Evolutionary conservation across 495 filamentous ascomycete genomes (phyloP).

Genomic region (Aspergillus heteromorphus): DNA sequence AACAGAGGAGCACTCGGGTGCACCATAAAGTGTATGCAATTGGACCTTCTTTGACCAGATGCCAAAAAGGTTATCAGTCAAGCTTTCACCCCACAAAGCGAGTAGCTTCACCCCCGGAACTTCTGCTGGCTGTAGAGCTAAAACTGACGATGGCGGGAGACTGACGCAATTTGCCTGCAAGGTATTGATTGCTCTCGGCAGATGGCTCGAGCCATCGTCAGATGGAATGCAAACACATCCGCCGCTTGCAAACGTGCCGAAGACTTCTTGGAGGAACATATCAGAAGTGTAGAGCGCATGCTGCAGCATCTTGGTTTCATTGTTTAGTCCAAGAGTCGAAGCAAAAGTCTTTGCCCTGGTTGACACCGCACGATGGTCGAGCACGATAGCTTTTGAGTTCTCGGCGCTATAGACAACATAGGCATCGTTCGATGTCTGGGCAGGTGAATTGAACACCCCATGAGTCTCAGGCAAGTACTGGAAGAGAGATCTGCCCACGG

Average conservation of each 20-base stretch:
- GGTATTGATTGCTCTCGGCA: slow-evolving; percentile 31
- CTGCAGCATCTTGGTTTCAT: slow-evolving; percentile 53
- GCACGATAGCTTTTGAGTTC: slow-evolving; percentile 29
- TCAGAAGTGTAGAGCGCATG: slow-evolving; percentile 46
- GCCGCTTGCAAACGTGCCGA: slow-evolving; percentile 35
- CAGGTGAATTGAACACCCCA: slow-evolving; percentile 1
- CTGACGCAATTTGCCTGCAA: slow-evolving; percentile 28
- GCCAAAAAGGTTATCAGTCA: slow-evolving; percentile 7
- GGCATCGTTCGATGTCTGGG: slow-evolving; percentile 23
- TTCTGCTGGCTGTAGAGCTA: slow-evolving; percentile 11
- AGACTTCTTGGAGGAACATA: slow-evolving; percentile 34
- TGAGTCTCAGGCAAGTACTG: slow-evolving; percentile 26
- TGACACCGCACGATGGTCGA: slow-evolving; percentile 38
- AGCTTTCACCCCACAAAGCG: slow-evolving; percentile 16
- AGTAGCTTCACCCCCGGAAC: slow-evolving; percentile 16
- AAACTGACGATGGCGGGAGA: slow-evolving; percentile 30
- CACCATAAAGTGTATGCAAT: slow-evolving; percentile 32
- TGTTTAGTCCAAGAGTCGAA: slow-evolving; percentile 37
- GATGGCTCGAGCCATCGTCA: slow-evolving; percentile 22
- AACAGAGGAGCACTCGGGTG: slow-evolving; percentile 31
- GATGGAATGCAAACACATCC: slow-evolving; percentile 43
- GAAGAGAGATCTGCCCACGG: slow-evolving; percentile 33
- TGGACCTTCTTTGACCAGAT: slow-evolving; percentile 15
- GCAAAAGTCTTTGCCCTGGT: slow-evolving; percentile 44
- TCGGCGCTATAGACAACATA: slow-evolving; percentile 57